Evolutionary conservation across 2,329 filamentous ascomycete genomes (phyloP), one percentile per base, ranked within the genome.

Genomic region (Penicillium sp.): DNA sequence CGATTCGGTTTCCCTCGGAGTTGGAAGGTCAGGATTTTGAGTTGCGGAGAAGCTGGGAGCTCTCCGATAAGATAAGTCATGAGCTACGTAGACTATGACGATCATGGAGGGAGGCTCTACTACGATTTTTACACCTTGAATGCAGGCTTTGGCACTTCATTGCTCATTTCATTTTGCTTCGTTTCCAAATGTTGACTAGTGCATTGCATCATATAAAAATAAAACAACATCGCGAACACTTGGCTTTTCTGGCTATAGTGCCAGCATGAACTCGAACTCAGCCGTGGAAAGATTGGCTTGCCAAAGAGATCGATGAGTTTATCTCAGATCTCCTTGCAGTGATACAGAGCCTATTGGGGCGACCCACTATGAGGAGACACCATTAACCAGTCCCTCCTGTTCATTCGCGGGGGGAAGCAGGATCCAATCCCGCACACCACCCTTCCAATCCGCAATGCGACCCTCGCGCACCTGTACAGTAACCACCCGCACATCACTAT

Each of bases 391-490:
- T 1, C 62, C 48, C 43, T 61, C 59, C 16, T 57, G 59, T 5
- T 63, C 51, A 31, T 59, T 67, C 29, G 69, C 72, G 33, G 71
- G 68, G 39, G 71, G 66, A 29, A 79, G 71, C 56, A 81, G 62
- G 27, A 68, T 62, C 85, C 86, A 98, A 72, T 98, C 93, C 67
- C 89, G 86, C 4, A 98, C 92, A 14, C 87, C 86, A n/a, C 95
- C 93, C 79, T 96, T 96, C 90, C 90, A 96, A 74, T 96, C 95
- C 63, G 90, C 92, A 67, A 96, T 96, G 68, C 92, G 84, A 49
- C 95, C 92, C 71, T 93, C 91, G 67, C 83, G 85, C 66, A 98
- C 91, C 67, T 84, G 85, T 8, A 98, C 95, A 6, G 93, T 85
- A 33, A 98, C 91, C 7, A 97, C 93, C 49, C 90, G 83, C 1